Evolutionary conservation across 768 basidiomycete genomes (phyloP), one percentile per base, ranked within the genome.

Genomic region (Psilocybe tampanensis): DNA sequence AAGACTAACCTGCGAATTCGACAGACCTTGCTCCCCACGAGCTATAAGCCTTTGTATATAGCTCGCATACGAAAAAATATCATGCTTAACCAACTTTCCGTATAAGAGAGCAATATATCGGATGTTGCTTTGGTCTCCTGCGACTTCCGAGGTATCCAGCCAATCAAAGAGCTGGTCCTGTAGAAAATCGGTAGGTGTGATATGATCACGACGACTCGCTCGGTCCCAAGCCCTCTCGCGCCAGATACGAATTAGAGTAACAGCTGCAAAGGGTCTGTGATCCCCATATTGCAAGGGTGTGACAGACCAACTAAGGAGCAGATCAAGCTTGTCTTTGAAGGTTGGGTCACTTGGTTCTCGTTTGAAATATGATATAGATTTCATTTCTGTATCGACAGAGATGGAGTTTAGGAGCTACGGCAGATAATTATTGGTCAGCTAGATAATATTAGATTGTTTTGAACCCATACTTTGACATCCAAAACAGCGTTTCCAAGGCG

Each of bases 11-110:
- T 86, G 81, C 15, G 70, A 69, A 59, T 68, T 77, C 3, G 80
- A 79, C 33, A 92, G 69, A 8, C 86, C 88, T 0, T 70, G 63
- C 67, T 93, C 92, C 8, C 89, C 86, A 17, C 92, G 82, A 3
- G 90, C 90, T 53, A 94, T 84, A n/a, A 94, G 76, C 41, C 90
- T 82, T 64, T 92, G 89, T 36, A 93, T 81, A 64, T 93, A 94
- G 41, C 77, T 78, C 13, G 83, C 76, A 62, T 90, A 93, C 8
- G 87, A 88, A 68, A 93, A 93, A 18, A 92, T 66, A 13, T 81
- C 84, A n/a, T 75, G 72, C 66, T 85, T 84, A 12, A 90, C 82
- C 1, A 94, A 78, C 66, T 89, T 86, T 3, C 86, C 90, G 53
- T 85, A 91, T 7, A 94, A 72, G 15, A 86, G 72, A 9, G 90